Evolutionary conservation across 2,329 filamentous ascomycete genomes (phyloP).

Genomic region (Hypoxylon sp.): DNA sequence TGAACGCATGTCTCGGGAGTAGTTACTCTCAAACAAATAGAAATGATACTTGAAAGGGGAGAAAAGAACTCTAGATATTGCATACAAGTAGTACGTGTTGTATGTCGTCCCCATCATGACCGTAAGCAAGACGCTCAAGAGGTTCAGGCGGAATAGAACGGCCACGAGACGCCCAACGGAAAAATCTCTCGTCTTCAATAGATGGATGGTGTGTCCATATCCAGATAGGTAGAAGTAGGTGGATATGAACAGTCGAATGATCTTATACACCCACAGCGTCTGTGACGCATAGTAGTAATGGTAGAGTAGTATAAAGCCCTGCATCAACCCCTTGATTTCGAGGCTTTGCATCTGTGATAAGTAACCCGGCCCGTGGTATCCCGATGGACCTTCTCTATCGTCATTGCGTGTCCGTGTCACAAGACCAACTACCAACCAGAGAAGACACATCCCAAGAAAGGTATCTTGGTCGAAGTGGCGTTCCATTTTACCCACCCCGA

Average conservation of each 20-base stretch:
- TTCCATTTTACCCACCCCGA: constrained; percentile 60
- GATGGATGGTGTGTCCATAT: constrained; percentile 68
- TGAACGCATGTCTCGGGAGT: too few relatives aligned
- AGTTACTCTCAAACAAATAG: too few relatives aligned
- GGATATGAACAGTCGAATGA: constrained; percentile 62
- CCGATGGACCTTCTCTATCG: constrained; percentile 15
- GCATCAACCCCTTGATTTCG: constrained; percentile 75
- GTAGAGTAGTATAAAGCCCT: constrained; percentile 62
- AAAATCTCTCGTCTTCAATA: constrained; percentile 64
- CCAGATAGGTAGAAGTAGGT: constrained; percentile 70
- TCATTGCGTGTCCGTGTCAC: constrained; percentile 28
- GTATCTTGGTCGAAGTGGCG: constrained; percentile 52
- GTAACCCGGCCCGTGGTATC: constrained; percentile 48
- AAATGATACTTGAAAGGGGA: too few relatives aligned
- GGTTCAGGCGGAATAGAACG: constrained; percentile 66
- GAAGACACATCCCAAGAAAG: constrained; percentile 41
- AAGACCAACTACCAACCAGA: constrained; percentile 39
- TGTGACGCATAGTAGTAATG: constrained; percentile 65
- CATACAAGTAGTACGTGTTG: constrained; percentile 67
- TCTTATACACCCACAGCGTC: constrained; percentile 61
- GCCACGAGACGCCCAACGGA: constrained; percentile 60
- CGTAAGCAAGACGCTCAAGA: constrained; percentile 61
- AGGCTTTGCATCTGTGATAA: constrained; percentile 65
- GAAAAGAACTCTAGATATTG: too few relatives aligned
- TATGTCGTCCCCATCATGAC: constrained; percentile 66